Base-by-base conservation (phyloP, 2,329 filamentous ascomycete genomes). In the Epichloe hybrida region DNA sequence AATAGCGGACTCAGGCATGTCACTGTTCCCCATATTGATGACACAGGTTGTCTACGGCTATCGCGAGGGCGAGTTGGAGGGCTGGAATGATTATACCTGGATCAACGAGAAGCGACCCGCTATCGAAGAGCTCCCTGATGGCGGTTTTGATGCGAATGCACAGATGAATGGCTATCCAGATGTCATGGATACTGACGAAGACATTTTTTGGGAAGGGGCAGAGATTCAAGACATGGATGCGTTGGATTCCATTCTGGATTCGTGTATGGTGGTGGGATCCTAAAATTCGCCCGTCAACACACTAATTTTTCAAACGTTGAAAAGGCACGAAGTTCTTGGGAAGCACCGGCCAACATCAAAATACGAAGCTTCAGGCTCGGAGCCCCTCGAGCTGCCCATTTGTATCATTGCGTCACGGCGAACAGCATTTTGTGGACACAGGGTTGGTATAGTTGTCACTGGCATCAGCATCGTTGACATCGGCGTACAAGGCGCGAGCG, bases 21-120 rank as follows among this genome's bases (percentile, higher is more conserved):
- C 82, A 9, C 81, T 87, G 53, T 90, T 93, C 69, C 88, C 87
- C 0, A 74, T 88, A 23, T 72, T 95, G 38, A 77, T 81, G 31
- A 82, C 85, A 41, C 76, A 81, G 50, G 80, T 95, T 44, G 71
- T 83, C 59, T 79, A 81, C 54, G 77, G 77, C 5, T 89, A 86
- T 60, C 75, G 85, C 35, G 88, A 93, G 61, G 84, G 84, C 50
- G 86, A 89, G 63, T 71, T 88, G 13, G 85, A 88, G 57, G 73
- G 78, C 51, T 82, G 77, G 71, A 66, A 77, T 43, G 77, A 82
- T 57, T 80, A 81, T 58, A 75, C 76, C 0, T 80, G 71, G 63
- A 57, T 77, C 23, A 69, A 72, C 17, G 69, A 67, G 34, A 48
- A 65, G 54, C 53, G 62, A 34, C 66, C 66, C 11, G 48, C 51